These are phyloP conservation scores for Calophaca sinica DNA, from an alignment of 306 rosid genomes.

Conservation along the genomic window DNA sequence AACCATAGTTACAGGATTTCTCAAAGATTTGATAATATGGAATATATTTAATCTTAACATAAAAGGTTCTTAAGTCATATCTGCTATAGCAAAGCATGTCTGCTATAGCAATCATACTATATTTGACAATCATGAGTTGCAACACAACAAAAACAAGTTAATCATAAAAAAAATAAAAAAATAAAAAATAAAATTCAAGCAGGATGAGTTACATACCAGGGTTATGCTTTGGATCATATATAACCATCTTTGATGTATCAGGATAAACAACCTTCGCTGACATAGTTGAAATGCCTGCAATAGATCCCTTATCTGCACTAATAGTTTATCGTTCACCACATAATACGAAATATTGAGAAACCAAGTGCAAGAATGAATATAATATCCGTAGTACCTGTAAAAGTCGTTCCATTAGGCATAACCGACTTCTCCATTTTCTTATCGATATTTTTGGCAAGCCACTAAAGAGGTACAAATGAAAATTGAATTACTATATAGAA, in stretches of 20 bases:
- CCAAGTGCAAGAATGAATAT: conserved; percentile 26
- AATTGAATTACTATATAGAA: conserved; percentile 37
- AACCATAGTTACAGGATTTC: not conserved
- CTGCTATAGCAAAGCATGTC: not conserved
- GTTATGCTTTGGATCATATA: conserved; percentile 87
- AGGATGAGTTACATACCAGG: conserved; percentile 58
- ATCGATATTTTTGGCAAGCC: conserved; percentile 76
- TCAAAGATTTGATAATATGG: not conserved
- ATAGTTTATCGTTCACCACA: conserved; percentile 38
- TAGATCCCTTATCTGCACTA: conserved; percentile 63
- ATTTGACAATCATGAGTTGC: not conserved
- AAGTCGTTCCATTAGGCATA: conserved; percentile 57
- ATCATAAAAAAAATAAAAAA: conserved; percentile 8
- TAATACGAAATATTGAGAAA: conserved; percentile 39
- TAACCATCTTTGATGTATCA: conserved; percentile 81
- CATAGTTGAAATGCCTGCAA: conserved; percentile 52
- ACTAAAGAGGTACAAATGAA: conserved; percentile 60
- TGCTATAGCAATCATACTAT: conserved; percentile 10
- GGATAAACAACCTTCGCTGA: conserved; percentile 75
- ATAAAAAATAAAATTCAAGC: not conserved
- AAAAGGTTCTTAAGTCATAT: no score
- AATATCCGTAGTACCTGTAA: conserved; percentile 63
- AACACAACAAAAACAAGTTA: not conserved
- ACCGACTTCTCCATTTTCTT: conserved; percentile 64
- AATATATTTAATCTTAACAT: no score